Evolutionary conservation across 2,329 filamentous ascomycete species (phyloP).

Genomic region (Aphanocladium album): DNA sequence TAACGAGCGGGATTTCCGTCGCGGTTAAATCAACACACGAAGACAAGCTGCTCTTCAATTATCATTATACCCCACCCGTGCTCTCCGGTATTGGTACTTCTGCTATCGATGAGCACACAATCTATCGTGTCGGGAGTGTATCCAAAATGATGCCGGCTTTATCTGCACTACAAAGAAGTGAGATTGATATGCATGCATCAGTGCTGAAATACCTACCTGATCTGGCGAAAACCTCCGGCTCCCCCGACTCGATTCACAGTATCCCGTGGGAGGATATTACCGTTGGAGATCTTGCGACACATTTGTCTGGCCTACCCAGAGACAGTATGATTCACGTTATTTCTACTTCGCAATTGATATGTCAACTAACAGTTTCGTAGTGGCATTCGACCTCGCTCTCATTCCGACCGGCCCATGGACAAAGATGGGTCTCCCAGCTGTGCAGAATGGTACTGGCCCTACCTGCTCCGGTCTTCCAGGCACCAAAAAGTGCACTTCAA

Average conservation of each 20-base stretch:
- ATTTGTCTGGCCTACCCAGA: slow-evolving; percentile 38
- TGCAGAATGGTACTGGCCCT: slow-evolving; percentile 24
- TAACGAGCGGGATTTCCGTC: slow-evolving; percentile 32
- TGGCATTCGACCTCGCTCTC: slow-evolving; percentile 29
- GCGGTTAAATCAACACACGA: slow-evolving; percentile 39
- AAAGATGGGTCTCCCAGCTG: slow-evolving; percentile 27
- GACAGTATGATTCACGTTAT: slow-evolving; percentile 23
- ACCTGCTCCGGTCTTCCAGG: slow-evolving; percentile 31
- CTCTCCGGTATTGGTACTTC: slow-evolving; percentile 21
- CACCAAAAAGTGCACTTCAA: slow-evolving; percentile 25
- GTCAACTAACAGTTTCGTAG: slow-evolving; percentile 17
- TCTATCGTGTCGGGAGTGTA: slow-evolving; percentile 31
- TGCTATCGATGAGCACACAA: slow-evolving; percentile 26
- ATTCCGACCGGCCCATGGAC: slow-evolving; percentile 23
- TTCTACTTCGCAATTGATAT: not conserved
- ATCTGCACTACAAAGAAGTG: slow-evolving; percentile 24
- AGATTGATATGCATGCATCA: slow-evolving; percentile 34
- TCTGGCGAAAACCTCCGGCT: slow-evolving; percentile 20
- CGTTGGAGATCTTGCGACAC: slow-evolving; percentile 38
- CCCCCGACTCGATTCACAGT: slow-evolving; percentile 26
- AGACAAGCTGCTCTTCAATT: slow-evolving; percentile 30
- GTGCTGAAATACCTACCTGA: slow-evolving; percentile 42
- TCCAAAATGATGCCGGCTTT: slow-evolving; percentile 31
- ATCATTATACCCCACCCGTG: slow-evolving; percentile 35
- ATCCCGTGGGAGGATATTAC: slow-evolving; percentile 45